Percentiles rank a stretch among this genome's conserved stretches.
These are phyloP conservation scores for Vicia villosa DNA, from an alignment of 306 rosid species.

Conservation along the genomic window DNA sequence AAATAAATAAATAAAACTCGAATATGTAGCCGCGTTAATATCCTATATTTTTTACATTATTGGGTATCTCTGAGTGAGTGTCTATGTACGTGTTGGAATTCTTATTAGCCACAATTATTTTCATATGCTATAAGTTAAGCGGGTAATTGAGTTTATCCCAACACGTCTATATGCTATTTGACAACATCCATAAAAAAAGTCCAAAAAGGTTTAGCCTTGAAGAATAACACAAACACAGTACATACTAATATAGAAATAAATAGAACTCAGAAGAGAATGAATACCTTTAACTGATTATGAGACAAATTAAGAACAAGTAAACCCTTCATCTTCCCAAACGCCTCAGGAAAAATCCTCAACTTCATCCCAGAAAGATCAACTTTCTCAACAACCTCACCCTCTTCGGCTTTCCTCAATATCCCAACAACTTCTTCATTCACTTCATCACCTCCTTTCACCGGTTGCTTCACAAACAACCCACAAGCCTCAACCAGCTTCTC, in stretches of 20 bases:
- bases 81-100: no score
- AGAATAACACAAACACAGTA: no score
- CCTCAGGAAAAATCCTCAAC: constrained; percentile 51
- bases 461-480: constrained; percentile 22
- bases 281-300: constrained; percentile 48
- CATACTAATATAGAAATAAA: neutral
- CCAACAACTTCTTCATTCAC: constrained; percentile 34
- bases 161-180: neutral
- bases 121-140: no score
- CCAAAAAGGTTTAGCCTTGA: neutral
- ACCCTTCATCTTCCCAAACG: constrained; percentile 44
- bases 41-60: no score
- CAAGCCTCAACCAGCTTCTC: constrained; percentile 41
- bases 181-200: neutral
- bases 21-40: no score
- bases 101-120: no score
- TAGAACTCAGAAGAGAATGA: neutral
- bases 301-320: constrained; percentile 48
- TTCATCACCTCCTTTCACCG: constrained; percentile 15
- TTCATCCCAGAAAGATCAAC: constrained; percentile 49
- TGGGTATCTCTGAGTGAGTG: no score
- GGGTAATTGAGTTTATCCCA: no score
- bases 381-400: constrained; percentile 34
- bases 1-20: no score
- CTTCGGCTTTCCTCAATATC: constrained; percentile 43